Conservation (phyloP, 768 basidiomycete genomes). For the Auriculariales sp. region DNA sequence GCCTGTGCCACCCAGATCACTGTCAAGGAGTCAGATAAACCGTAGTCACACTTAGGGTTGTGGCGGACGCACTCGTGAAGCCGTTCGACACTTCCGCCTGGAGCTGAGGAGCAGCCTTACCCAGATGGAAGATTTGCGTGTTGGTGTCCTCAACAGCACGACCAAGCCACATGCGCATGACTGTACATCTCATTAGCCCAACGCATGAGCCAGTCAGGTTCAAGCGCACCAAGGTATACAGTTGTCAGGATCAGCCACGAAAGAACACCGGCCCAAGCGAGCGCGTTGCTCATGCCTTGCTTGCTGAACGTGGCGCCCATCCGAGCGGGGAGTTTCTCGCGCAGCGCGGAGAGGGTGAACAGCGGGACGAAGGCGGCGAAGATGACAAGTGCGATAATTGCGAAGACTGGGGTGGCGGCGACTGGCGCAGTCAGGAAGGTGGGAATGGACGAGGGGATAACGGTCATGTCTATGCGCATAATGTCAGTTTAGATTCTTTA, state of each 20-base stretch:
- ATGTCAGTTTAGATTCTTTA: background rate
- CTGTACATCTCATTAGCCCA: slow-evolving; percentile 8
- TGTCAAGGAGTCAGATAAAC: slow-evolving; percentile 14
- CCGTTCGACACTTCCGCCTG: slow-evolving; percentile 52
- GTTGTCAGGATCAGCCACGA: slow-evolving; percentile 51
- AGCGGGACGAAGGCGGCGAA: slow-evolving; percentile 48
- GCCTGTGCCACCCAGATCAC: slow-evolving; percentile 73
- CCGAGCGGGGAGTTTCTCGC: slow-evolving; percentile 45
- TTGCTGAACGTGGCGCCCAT: slow-evolving; percentile 34
- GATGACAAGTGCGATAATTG: slow-evolving; percentile 44
- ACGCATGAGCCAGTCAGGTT: background rate
- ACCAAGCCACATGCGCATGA: slow-evolving; percentile 69
- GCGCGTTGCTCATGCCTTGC: slow-evolving; percentile 39
- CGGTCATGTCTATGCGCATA: slow-evolving; percentile 42
- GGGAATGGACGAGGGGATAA: slow-evolving; percentile 42
- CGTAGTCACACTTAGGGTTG: background rate
- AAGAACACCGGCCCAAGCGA: slow-evolving; percentile 63
- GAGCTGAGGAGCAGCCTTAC: slow-evolving; percentile 39
- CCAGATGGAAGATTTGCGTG: slow-evolving; percentile 36
- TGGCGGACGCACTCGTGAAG: slow-evolving; percentile 49
- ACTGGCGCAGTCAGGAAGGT: slow-evolving; percentile 44
- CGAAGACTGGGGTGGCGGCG: slow-evolving; percentile 43
- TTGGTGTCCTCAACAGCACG: slow-evolving; percentile 74
- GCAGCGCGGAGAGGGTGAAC: slow-evolving; percentile 52
- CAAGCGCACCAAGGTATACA: slow-evolving; percentile 13